Percentiles rank a stretch among this genome's conserved stretches.
These are phyloP conservation scores for Aspergillus tanneri DNA, from an alignment of 2,329 filamentous ascomycete species.

Conservation along the genomic window DNA sequence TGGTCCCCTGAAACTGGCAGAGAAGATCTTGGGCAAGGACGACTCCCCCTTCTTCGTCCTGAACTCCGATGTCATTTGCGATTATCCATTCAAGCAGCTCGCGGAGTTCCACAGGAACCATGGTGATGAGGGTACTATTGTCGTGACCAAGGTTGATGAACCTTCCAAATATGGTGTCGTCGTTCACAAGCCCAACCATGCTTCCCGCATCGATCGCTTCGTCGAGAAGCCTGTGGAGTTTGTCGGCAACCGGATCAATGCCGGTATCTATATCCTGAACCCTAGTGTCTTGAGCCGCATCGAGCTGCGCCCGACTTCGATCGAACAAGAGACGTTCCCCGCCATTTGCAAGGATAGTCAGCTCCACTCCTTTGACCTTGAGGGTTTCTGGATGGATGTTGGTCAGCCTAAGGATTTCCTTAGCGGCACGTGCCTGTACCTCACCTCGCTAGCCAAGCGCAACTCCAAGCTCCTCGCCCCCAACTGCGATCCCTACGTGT, in stretches of 20 bases:
- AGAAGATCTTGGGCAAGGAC: constrained; percentile 88
- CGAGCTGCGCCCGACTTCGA: constrained; percentile 92
- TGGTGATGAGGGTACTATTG: constrained; percentile 94
- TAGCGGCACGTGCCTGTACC: constrained; percentile 91
- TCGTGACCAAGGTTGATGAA: constrained; percentile 98
- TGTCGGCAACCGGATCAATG: constrained; percentile 97
- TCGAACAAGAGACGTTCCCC: constrained; percentile 98
- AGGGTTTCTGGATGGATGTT: constrained; percentile 99
- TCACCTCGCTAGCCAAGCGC: constrained; percentile 88
- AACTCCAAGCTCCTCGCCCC: constrained; percentile 79
- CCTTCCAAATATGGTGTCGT: constrained; percentile 98
- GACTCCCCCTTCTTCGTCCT: constrained; percentile 95
- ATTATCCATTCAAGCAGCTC: constrained; percentile 90
- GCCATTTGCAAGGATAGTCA: constrained; percentile 85
- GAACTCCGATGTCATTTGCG: constrained; percentile 97
- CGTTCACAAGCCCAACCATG: constrained; percentile 90
- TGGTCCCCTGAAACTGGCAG: constrained; percentile 91
- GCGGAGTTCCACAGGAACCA: constrained; percentile 89
- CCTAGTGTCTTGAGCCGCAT: constrained; percentile 86
- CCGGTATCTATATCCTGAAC: constrained; percentile 97
- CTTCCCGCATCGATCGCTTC: constrained; percentile 93
- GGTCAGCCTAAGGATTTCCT: constrained; percentile 99
- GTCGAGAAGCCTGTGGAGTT: constrained; percentile 99
- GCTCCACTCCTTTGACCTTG: constrained; percentile 92
- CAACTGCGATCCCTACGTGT: constrained; percentile 72